These are phyloP conservation scores for Komagataella mondaviorum DNA, from an alignment of 805 yeast genomes.

Conservation along the genomic window DNA sequence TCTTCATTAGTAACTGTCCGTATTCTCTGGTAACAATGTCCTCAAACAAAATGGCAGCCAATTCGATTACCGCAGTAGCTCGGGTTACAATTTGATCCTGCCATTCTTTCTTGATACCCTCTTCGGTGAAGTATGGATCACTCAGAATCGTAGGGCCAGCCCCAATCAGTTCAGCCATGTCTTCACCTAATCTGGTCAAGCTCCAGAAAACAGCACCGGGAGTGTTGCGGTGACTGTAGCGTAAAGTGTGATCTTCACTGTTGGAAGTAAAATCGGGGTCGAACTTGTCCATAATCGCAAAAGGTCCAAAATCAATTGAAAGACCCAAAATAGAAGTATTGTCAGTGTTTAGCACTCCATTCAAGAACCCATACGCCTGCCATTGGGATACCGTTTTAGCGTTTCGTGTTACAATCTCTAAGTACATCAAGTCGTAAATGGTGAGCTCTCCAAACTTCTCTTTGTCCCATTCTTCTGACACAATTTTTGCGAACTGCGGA, in stretches of 20 bases:
- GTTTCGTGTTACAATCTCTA: slow-evolving; percentile 59
- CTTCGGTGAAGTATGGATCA: slow-evolving; percentile 24
- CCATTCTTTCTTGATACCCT: slow-evolving; percentile 32
- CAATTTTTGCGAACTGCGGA: slow-evolving; percentile 7
- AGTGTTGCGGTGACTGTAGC: slow-evolving; percentile 75
- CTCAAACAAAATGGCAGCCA: slow-evolving; percentile 54
- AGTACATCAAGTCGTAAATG: slow-evolving; percentile 56
- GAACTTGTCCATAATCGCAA: slow-evolving; percentile 77
- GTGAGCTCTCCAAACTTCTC: slow-evolving; percentile 23
- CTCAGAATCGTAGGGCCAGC: slow-evolving; percentile 42
- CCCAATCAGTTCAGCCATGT: slow-evolving; percentile 70
- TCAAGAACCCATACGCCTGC: slow-evolving; percentile 87
- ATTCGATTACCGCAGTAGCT: slow-evolving; percentile 51
- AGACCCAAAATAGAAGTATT: slow-evolving; percentile 84
- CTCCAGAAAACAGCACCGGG: slow-evolving; percentile 94
- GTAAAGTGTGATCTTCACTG: slow-evolving; percentile 59
- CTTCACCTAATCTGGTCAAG: slow-evolving; percentile 71
- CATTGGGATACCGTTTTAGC: slow-evolving; percentile 70
- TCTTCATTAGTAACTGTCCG: slow-evolving; percentile 37
- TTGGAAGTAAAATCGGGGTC: slow-evolving; percentile 80
- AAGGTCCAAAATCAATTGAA: slow-evolving; percentile 91
- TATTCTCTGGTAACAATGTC: slow-evolving; percentile 46
- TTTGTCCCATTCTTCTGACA: neutral
- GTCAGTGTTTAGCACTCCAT: slow-evolving; percentile 92
- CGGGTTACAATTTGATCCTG: slow-evolving; percentile 38